A percentile compares a stretch with the other conserved stretches of the same genome.
phyloP scores from a whole-genome alignment of 2,329 filamentous ascomycete species.

The Aspergillus ibericus region DNA sequence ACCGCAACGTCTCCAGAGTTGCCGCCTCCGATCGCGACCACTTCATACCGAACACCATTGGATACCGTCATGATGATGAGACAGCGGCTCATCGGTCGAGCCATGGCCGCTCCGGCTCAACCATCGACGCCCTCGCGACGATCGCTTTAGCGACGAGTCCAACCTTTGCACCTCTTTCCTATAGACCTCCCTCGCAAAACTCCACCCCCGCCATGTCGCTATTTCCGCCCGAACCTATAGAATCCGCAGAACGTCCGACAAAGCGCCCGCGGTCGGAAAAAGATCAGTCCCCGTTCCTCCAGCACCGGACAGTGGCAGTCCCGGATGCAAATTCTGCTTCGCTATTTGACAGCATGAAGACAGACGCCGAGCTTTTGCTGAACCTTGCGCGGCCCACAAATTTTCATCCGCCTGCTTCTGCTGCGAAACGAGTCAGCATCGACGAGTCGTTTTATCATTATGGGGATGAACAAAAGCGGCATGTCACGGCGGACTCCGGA shows the following conservation, averaged over 20 bases:
- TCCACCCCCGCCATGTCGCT: constrained; percentile 26
- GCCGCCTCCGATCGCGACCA: constrained; percentile 26
- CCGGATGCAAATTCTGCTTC: constrained; percentile 33
- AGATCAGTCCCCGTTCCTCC: constrained; percentile 45
- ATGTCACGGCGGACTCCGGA: constrained; percentile 23
- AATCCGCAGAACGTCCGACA: constrained; percentile 50
- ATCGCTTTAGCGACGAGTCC: constrained; percentile 53
- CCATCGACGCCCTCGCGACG: constrained; percentile 51
- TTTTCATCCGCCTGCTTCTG: constrained; percentile 26
- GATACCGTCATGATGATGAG: constrained; percentile 22
- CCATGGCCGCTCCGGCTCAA: constrained; percentile 48
- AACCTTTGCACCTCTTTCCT: constrained; percentile 39
- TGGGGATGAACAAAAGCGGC: constrained; percentile 23
- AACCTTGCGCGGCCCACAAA: constrained; percentile 45
- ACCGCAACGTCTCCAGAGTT: constrained; percentile 28
- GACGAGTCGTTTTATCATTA: constrained; percentile 32
- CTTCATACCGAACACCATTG: constrained; percentile 21
- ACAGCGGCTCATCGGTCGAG: constrained; percentile 32
- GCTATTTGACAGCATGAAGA: constrained; percentile 44
- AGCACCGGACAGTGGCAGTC: constrained; percentile 27
- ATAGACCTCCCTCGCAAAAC: constrained; percentile 32
- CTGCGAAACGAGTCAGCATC: constrained; percentile 32
- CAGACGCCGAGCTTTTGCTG: constrained; percentile 50
- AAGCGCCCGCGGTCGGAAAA: constrained; percentile 63
- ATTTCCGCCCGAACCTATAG: constrained; percentile 31